Evolutionary conservation across 352 stramenopile species (phyloP), one percentile per base, ranked within the genome.

Genomic region (Globisporangium cederbergense): DNA sequence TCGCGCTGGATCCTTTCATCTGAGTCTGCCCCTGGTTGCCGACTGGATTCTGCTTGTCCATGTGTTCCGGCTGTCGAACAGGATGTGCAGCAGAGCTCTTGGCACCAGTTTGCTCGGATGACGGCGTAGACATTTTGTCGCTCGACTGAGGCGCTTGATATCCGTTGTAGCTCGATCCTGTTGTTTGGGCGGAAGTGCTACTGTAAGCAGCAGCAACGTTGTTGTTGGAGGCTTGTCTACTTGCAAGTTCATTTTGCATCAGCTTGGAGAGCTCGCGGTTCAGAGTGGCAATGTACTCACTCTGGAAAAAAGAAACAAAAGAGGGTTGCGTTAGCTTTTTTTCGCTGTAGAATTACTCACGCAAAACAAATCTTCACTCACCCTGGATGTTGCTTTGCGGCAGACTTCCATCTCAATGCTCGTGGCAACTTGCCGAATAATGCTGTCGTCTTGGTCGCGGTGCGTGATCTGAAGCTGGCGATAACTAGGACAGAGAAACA

Each of bases 371-470:
- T 43, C 9, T 14, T 6, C 6, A 66, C 61, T 11, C 74, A 91
- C 84, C 63, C 72, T 58, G 3, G 67, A 80, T 0, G 70, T 22
- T 0, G 72, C 54, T 61, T 82, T 79, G 28, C 75, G 71, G 40
- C 80, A 93, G 11, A 81, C 72, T 40, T 88, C 78, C 73, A 90
- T 86, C 74, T 93, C 84, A 16, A 91, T 57, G 25, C 75, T 85
- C 4, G 77, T 89, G 7, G 84, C 84, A n/a, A 88, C 62, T 25
- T 86, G 70, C 0, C 80, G 77, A 32, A 90, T 71, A 34, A 72
- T 66, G 0, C 63, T 45, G 38, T 90, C 75, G 18, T 89, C 76
- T 57, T 91, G 74, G 36, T 77, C 78, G 14, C 68, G 77, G 50
- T 89, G 78, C 0, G 77, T 88, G 40, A 72, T 78, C 50, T 86